A percentile compares a stretch with the other conserved stretches of the same genome.
Evolutionary conservation across 164 flowering plant genomes (phyloP).

Genomic region (Berberis thunbergii): DNA sequence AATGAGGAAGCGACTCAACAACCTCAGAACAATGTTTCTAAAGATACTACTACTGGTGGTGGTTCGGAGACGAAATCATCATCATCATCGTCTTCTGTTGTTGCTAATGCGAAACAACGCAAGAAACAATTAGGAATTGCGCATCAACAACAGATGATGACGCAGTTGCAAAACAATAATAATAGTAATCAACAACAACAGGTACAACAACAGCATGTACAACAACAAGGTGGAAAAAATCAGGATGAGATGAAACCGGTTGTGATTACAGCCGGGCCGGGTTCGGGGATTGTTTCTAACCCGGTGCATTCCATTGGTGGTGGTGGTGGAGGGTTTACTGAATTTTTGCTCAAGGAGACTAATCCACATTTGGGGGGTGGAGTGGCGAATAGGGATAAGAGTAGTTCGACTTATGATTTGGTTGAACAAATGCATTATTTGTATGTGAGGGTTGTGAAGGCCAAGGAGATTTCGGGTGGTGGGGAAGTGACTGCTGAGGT

Average conservation of each 20-base stretch:
- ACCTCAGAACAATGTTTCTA: conserved; percentile 2
- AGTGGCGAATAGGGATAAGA: conserved; percentile 18
- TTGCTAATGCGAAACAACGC: not conserved
- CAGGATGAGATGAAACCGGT: conserved; percentile 13
- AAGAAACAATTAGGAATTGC: not conserved
- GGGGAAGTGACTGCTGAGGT: conserved; percentile 23
- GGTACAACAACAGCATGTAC: conserved; percentile 10
- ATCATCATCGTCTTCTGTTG: conserved; percentile 3
- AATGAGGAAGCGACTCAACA: conserved; percentile 24
- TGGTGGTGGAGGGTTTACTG: conserved; percentile 19
- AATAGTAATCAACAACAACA: conserved; percentile 4
- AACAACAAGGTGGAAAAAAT: conserved; percentile 6
- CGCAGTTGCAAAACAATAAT: no score
- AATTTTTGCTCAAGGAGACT: conserved; percentile 69
- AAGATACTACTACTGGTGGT: conserved; percentile 1
- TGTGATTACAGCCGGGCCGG: conserved; percentile 12
- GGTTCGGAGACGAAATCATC: conserved; percentile 15
- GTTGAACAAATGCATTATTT: conserved; percentile 35
- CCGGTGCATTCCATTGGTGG: conserved; percentile 21
- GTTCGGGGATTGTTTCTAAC: conserved; percentile 1
- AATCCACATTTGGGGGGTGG: conserved; percentile 78
- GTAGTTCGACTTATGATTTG: conserved; percentile 25
- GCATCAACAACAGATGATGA: conserved; percentile 12
- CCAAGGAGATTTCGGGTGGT: conserved; percentile 11
- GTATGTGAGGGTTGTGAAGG: conserved; percentile 26